Evolutionary conservation across 768 basidiomycete species (phyloP).

Genomic region (Rhodosporidiobolus odoratus): DNA sequence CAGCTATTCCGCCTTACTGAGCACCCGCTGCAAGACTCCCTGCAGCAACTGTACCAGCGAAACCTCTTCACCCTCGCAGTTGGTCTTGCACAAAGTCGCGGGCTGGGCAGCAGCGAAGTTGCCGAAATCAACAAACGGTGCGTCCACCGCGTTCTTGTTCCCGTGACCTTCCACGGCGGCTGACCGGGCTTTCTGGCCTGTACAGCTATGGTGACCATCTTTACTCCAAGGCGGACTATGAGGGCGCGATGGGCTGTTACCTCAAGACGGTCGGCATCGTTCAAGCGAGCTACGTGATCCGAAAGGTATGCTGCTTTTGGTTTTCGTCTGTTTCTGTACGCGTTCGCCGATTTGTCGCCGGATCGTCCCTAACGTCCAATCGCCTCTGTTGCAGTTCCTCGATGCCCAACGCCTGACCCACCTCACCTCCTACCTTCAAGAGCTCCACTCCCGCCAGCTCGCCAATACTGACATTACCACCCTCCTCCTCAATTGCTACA

Average conservation of each 20-base stretch:
- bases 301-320: conserved; percentile 62
- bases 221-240: conserved; percentile 85
- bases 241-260: conserved; percentile 87
- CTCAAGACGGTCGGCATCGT: conserved; percentile 80
- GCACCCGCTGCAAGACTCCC: conserved; percentile 28
- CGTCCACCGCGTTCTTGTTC: background rate
- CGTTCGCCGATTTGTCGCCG: too few relatives aligned
- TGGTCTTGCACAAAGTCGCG: conserved; percentile 72
- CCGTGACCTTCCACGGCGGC: background rate
- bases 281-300: conserved; percentile 91
- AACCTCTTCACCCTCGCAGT: conserved; percentile 67
- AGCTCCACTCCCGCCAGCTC: conserved; percentile 77
- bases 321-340: background rate
- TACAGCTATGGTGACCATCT: conserved; percentile 74
- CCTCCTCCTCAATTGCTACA: conserved; percentile 91
- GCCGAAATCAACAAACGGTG: conserved; percentile 71
- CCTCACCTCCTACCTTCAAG: conserved; percentile 91
- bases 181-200: conserved; percentile 45
- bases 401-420: conserved; percentile 94
- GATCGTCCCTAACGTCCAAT: too few relatives aligned
- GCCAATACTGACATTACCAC: conserved; percentile 97
- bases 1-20: conserved; percentile 40
- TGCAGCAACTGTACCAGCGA: conserved; percentile 27
- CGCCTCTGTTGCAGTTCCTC: conserved; percentile 61
- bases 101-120: conserved; percentile 64